A percentile compares a stretch with the other conserved stretches of the same genome.
These are phyloP conservation scores for Aureobasidium pullulans DNA, from an alignment of 2,329 filamentous ascomycete genomes.

Conservation along the genomic window DNA sequence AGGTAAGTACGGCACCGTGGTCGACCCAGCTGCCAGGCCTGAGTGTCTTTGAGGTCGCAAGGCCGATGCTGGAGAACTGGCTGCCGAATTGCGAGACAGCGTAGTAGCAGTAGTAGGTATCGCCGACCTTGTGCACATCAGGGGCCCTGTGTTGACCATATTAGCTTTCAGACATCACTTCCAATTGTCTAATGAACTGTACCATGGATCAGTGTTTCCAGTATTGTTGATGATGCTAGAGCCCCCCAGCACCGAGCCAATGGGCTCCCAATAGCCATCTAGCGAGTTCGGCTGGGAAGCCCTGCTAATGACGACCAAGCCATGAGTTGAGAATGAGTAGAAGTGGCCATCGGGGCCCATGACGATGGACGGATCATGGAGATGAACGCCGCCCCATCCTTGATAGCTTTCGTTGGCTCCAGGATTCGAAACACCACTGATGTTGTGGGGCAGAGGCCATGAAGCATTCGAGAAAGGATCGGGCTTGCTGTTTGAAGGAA, in stretches of 20 bases:
- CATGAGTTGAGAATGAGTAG: constrained; percentile 47
- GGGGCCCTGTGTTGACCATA: constrained; percentile 46
- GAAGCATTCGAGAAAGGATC: constrained; percentile 11
- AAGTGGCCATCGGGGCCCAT: constrained; percentile 42
- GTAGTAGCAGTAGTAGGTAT: constrained; percentile 58
- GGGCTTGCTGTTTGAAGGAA: not conserved
- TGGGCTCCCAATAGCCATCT: constrained; percentile 42
- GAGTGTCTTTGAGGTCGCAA: constrained; percentile 43
- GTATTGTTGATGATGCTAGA: constrained; percentile 13
- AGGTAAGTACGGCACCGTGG: constrained; percentile 47
- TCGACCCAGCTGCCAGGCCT: constrained; percentile 54
- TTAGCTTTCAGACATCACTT: too few relatives aligned
- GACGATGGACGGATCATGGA: constrained; percentile 44
- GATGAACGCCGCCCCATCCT: constrained; percentile 14
- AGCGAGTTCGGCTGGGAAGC: constrained; percentile 33
- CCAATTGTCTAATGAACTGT: constrained; percentile 27
- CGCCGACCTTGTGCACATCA: constrained; percentile 50
- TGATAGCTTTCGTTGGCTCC: constrained; percentile 6
- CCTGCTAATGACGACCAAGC: constrained; percentile 43
- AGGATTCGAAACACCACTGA: constrained; percentile 9
- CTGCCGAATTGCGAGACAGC: constrained; percentile 54
- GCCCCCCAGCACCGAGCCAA: constrained; percentile 36
- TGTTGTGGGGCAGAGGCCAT: constrained; percentile 12
- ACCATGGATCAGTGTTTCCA: constrained; percentile 14
- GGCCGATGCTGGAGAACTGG: constrained; percentile 55